Conservation (phyloP, 257 asterid genomes). For the Penstemon davidsonii region DNA sequence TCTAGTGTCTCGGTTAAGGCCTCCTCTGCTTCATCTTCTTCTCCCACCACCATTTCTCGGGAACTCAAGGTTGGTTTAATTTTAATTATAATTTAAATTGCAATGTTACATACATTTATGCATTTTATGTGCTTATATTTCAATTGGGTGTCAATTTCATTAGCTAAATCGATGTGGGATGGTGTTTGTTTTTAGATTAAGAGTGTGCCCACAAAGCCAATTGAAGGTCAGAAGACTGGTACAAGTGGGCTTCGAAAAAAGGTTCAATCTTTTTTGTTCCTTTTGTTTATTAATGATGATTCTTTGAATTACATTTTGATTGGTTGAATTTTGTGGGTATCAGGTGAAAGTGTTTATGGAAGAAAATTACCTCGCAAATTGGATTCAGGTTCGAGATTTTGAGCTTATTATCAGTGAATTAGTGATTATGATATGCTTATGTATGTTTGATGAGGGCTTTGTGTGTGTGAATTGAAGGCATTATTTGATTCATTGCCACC, state of each 20-base stretch:
- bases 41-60: constrained; percentile 54
- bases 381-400: constrained; percentile 75
- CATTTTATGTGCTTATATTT: background rate
- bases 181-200: constrained; percentile 48
- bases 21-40: constrained; percentile 49
- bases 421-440: constrained; percentile 18
- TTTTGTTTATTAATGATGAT: constrained; percentile 22
- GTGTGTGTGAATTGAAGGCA: constrained; percentile 53
- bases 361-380: constrained; percentile 89
- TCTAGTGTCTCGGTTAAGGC: constrained; percentile 40
- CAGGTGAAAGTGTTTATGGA: constrained; percentile 89
- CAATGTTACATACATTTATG: background rate
- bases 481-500: constrained; percentile 79
- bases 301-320: constrained; percentile 23
- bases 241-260: constrained; percentile 96
- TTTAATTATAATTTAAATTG: no score
- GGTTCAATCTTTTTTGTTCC: constrained; percentile 36
- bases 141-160: constrained; percentile 11
- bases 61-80: constrained; percentile 58
- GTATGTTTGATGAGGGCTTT: constrained; percentile 13
- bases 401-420: constrained; percentile 11
- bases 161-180: background rate
- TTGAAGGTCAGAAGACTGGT: constrained; percentile 96
- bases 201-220: constrained; percentile 69
- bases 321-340: constrained; percentile 27